Conservation (phyloP, 768 basidiomycete species). For the Phanerochaete sordida region DNA sequence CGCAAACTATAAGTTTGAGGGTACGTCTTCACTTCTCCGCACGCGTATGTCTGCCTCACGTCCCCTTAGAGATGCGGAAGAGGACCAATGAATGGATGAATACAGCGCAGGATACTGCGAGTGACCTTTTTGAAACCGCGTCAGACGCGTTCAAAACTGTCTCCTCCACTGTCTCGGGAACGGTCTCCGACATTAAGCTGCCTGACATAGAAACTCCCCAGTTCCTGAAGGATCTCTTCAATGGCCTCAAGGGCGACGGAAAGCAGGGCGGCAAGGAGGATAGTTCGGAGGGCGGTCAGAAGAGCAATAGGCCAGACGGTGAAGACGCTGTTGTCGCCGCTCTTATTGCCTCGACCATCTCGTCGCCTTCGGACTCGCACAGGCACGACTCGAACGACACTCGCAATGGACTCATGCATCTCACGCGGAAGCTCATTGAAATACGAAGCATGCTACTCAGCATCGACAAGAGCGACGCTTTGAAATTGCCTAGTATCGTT, state of each 20-base stretch:
- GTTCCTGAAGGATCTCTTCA: slow-evolving; percentile 66
- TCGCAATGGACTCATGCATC: slow-evolving; percentile 86
- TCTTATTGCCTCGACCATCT: slow-evolving; percentile 73
- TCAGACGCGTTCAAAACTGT: slow-evolving; percentile 63
- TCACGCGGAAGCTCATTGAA: slow-evolving; percentile 94
- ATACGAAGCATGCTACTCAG: slow-evolving; percentile 92
- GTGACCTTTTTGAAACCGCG: slow-evolving; percentile 70
- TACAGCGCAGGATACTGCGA: slow-evolving; percentile 63
- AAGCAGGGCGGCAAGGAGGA: slow-evolving; percentile 29
- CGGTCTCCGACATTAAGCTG: slow-evolving; percentile 55
- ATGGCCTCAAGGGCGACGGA: slow-evolving; percentile 20
- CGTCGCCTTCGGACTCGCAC: slow-evolving; percentile 66
- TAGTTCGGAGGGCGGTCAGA: slow-evolving; percentile 33
- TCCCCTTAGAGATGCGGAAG: slow-evolving; percentile 60
- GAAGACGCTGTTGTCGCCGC: slow-evolving; percentile 68
- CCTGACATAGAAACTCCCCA: slow-evolving; percentile 55
- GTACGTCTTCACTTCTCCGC: slow-evolving; percentile 40
- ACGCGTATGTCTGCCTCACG: neutral
- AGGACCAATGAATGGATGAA: slow-evolving; percentile 64
- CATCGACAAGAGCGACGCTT: slow-evolving; percentile 91
- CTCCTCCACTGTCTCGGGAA: slow-evolving; percentile 46
- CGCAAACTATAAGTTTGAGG: slow-evolving; percentile 96
- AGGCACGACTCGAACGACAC: slow-evolving; percentile 28
- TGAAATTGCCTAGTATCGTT: slow-evolving; percentile 96
- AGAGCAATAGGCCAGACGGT: slow-evolving; percentile 44